These are phyloP conservation scores for Theobroma grandiflorum DNA, from an alignment of 441 rosid species.

Conservation along the genomic window DNA sequence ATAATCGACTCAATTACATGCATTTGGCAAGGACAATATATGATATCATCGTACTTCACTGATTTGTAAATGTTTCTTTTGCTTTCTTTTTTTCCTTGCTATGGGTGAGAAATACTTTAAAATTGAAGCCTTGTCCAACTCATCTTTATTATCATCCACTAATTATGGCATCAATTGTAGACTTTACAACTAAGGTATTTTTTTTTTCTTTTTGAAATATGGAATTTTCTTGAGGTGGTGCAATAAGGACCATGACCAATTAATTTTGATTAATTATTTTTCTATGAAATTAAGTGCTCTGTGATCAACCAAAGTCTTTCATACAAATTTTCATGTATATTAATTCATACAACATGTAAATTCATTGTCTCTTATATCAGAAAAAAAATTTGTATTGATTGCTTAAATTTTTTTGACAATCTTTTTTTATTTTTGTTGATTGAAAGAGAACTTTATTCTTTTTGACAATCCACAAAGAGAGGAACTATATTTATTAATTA, in stretches of 20 bases:
- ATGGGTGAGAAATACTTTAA: not conserved
- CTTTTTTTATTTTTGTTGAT: too few species aligned
- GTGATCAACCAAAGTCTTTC: too few species aligned
- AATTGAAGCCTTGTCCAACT: not conserved
- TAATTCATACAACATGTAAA: too few species aligned
- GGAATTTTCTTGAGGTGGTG: not conserved
- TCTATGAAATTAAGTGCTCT: too few species aligned
- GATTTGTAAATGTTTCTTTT: not conserved
- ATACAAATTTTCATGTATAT: too few species aligned
- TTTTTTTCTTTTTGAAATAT: not conserved
- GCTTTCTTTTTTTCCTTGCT: not conserved
- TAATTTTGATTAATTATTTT: too few species aligned
- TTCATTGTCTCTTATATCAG: too few species aligned
- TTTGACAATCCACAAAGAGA: too few species aligned
- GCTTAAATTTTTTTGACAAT: too few species aligned
- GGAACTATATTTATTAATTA: too few species aligned
- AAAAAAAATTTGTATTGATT: too few species aligned
- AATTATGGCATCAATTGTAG: not conserved
- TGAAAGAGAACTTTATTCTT: too few species aligned
- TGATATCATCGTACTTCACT: conserved; percentile 1
- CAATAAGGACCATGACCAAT: not conserved
- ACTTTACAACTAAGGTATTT: not conserved
- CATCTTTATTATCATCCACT: not conserved
- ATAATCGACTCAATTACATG: not conserved
- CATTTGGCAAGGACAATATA: not conserved